These are phyloP conservation scores for Leptodontidium sp. DNA, from an alignment of 2,329 filamentous ascomycete species.

Conservation along the genomic window DNA sequence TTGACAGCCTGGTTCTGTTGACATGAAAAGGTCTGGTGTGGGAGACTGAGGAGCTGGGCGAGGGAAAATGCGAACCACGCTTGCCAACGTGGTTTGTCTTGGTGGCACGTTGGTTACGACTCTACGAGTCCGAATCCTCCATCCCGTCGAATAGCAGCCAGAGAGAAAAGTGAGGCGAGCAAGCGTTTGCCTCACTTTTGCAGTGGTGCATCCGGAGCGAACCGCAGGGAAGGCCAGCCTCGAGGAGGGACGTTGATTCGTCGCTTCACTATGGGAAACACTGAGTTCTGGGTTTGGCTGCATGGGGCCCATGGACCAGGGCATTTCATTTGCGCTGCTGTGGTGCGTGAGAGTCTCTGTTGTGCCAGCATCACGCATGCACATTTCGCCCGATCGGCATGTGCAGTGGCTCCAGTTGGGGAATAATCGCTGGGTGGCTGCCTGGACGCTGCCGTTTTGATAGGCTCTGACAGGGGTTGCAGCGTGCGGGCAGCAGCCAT, in stretches of 20 bases:
- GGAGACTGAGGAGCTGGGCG: constrained; percentile 15
- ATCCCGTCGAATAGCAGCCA: constrained; percentile 28
- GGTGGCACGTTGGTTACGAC: constrained; percentile 30
- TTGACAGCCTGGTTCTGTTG: constrained; percentile 7
- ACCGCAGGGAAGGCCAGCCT: constrained; percentile 20
- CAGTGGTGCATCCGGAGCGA: constrained; percentile 31
- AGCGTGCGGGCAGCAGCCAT: constrained; percentile 13
- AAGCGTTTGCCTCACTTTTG: constrained; percentile 41
- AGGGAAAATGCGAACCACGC: constrained; percentile 33
- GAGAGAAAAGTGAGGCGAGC: constrained; percentile 34
- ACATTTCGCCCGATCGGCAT: constrained; percentile 27
- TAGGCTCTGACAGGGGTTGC: constrained; percentile 8
- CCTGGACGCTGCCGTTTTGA: constrained; percentile 22
- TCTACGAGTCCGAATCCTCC: constrained; percentile 24
- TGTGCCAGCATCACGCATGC: constrained; percentile 19
- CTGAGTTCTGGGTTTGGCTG: neutral
- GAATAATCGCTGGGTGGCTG: constrained; percentile 16
- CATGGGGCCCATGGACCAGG: neutral
- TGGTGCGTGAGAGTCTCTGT: constrained; percentile 16
- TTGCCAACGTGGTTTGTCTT: constrained; percentile 31
- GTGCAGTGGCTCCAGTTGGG: constrained; percentile 7
- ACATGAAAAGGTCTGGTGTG: constrained; percentile 19
- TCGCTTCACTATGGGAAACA: constrained; percentile 37
- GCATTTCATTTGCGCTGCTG: constrained; percentile 11
- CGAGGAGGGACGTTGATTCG: constrained; percentile 33